Evolutionary conservation across 164 flowering plant genomes (phyloP).

Genomic region (Nymphaea thermarum): DNA sequence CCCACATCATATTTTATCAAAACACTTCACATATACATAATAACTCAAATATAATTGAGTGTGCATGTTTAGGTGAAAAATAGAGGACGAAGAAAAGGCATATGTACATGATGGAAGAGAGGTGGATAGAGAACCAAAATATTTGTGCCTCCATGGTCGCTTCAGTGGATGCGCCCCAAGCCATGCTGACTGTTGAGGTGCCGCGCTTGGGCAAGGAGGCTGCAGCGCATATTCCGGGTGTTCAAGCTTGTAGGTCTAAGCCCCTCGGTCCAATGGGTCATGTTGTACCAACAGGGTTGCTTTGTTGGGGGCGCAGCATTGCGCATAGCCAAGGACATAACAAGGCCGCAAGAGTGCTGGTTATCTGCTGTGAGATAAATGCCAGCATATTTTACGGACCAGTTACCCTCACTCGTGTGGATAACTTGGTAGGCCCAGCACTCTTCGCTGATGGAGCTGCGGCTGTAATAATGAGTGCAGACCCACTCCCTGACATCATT

Average conservation of each 20-base stretch:
- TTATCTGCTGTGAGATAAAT: conserved; percentile 38
- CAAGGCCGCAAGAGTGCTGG: conserved; percentile 37
- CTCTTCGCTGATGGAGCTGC: conserved; percentile 45
- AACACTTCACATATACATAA: too few relatives aligned
- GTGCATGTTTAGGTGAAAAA: conserved; percentile 35
- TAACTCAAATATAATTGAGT: too few relatives aligned
- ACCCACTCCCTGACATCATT: too few relatives aligned
- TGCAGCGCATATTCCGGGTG: conserved; percentile 37
- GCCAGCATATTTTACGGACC: conserved; percentile 29
- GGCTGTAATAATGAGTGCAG: conserved; percentile 25
- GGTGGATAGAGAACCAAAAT: conserved; percentile 27
- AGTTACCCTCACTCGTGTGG: conserved; percentile 27
- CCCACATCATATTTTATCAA: too few relatives aligned
- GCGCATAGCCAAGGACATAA: conserved; percentile 43
- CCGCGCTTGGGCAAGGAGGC: conserved; percentile 43
- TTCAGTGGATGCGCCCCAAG: conserved; percentile 35
- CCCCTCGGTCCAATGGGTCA: conserved; percentile 39
- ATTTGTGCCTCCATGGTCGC: conserved; percentile 33
- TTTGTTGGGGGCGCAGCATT: conserved; percentile 40
- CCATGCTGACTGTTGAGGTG: conserved; percentile 34
- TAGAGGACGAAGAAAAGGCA: conserved; percentile 38
- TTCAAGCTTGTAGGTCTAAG: conserved; percentile 41
- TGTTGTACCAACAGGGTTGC: conserved; percentile 48
- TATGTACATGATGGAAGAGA: conserved; percentile 35
- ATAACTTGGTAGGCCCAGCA: conserved; percentile 37